phyloP scores from a whole-genome alignment of 768 basidiomycete species.

The Hirschioporus abietinus region DNA sequence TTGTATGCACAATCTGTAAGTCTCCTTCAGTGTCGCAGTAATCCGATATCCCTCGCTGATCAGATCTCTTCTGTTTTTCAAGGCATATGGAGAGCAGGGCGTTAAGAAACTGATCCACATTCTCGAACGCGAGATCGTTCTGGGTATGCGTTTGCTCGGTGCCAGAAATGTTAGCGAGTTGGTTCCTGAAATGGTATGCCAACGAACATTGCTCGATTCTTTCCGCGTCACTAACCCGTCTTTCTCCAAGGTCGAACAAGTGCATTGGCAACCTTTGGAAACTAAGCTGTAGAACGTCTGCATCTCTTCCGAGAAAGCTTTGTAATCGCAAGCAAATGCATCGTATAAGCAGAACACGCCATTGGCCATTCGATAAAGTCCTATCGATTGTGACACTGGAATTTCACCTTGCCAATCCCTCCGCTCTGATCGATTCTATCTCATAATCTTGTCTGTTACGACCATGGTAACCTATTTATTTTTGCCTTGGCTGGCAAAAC shows the following conservation, averaged over 20 bases:
- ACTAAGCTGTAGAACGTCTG: conserved; percentile 14
- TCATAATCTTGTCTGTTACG: too few species aligned
- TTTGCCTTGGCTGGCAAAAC: too few species aligned
- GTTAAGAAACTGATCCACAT: conserved; percentile 63
- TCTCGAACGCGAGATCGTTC: conserved; percentile 70
- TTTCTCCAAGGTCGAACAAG: conserved; percentile 33
- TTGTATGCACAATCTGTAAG: conserved; percentile 80
- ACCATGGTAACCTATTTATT: too few species aligned
- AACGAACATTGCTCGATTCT: neutral
- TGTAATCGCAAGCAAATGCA: neutral
- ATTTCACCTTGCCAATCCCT: too few species aligned
- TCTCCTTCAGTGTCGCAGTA: neutral
- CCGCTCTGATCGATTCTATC: too few species aligned
- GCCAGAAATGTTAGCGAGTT: conserved; percentile 60
- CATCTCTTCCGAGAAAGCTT: neutral
- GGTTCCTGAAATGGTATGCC: conserved; percentile 65
- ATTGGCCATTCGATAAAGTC: neutral
- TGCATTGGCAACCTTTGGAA: conserved; percentile 55
- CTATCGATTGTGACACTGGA: too few species aligned
- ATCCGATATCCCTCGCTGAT: conserved; percentile 4
- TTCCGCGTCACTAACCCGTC: neutral
- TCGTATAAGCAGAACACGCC: too few species aligned
- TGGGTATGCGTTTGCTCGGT: conserved; percentile 73
- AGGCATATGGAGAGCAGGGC: conserved; percentile 75
- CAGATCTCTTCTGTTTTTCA: conserved; percentile 3